Conservation (phyloP, 768 basidiomycete species). For the Collybiopsis confluens region DNA sequence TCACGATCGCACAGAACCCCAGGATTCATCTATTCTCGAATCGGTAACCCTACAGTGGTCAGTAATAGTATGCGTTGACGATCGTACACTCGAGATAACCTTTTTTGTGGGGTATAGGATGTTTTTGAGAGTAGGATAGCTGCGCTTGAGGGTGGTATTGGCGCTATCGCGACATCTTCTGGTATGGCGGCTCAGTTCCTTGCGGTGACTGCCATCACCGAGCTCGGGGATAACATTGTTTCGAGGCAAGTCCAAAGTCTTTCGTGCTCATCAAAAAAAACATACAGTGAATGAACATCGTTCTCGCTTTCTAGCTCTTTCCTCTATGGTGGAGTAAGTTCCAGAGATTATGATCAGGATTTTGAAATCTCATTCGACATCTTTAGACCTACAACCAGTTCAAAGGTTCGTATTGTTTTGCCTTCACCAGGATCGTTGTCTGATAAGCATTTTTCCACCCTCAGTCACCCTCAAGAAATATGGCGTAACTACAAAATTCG, state of each 20-base stretch:
- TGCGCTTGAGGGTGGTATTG: conserved; percentile 49
- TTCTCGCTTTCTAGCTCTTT: conserved; percentile 38
- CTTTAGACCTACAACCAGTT: conserved; percentile 58
- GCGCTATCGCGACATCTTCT: conserved; percentile 48
- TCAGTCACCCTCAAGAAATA: conserved; percentile 52
- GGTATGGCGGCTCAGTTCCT: conserved; percentile 65
- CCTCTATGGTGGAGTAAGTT: conserved; percentile 56
- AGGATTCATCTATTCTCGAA: conserved; percentile 65
- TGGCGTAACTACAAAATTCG: conserved; percentile 53
- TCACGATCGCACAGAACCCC: conserved; percentile 29
- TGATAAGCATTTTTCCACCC: not conserved
- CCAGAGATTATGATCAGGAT: not conserved
- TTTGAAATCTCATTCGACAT: no score
- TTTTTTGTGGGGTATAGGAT: conserved; percentile 29
- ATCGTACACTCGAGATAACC: not conserved
- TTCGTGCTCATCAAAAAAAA: not conserved
- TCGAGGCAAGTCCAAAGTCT: conserved; percentile 36
- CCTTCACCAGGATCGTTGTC: not conserved
- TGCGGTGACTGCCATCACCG: conserved; percentile 48
- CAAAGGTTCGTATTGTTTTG: conserved; percentile 36
- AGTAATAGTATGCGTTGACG: not conserved
- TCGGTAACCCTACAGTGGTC: conserved; percentile 65
- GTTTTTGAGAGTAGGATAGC: conserved; percentile 55
- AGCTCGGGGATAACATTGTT: conserved; percentile 62
- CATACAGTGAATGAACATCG: not conserved